Base-by-base conservation (phyloP, 2,329 filamentous ascomycete species). In the Lachnellula arida region DNA sequence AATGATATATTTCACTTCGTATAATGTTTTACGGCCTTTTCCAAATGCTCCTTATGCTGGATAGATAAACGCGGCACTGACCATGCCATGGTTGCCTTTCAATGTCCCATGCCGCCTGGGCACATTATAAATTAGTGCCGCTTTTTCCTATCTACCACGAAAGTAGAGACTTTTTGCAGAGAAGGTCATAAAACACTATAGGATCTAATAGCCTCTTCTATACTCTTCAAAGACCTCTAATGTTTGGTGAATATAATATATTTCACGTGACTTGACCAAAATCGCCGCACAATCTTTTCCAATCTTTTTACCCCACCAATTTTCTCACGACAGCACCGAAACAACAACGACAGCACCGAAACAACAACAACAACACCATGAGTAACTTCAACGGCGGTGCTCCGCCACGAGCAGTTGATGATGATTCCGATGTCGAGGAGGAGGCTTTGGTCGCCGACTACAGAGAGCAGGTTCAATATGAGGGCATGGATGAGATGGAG, bases 391-490 rank as follows among this genome's bases (percentile, higher is more conserved):
- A 84, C 72, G 81, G 81, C 70, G 76, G 76, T 69, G 78, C 81
- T 71, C 80, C 82, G 64, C 73, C 78, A 70, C 81, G 83, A 73
- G 75, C 79, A 65, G 75, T 84, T 57, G 85, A 85, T 68, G 88
- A 93, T 74, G 91, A 95, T 72, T 96, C 91, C 71, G 94, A 97
- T 74, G 88, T 90, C 64, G 92, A 97, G 78, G 93, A 97, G 81
- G 94, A 97, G 78, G 88, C 88, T 68, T 84, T 99, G 65, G 94
- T 91, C 68, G 91, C 91, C 76, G 91, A 97, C 77, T 97, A 97
- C 82, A 87, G 86, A 73, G 91, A 97, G 78, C 93, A 97, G 76
- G 90, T 96, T 67, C 91, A 94, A 73, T 97, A 93, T 70, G 90
- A 96, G 69, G 91, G 87, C 67, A 85, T 91, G 76, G 86, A 87